Conservation (phyloP, 2,329 filamentous ascomycete species). For the Polychaeton citri region DNA sequence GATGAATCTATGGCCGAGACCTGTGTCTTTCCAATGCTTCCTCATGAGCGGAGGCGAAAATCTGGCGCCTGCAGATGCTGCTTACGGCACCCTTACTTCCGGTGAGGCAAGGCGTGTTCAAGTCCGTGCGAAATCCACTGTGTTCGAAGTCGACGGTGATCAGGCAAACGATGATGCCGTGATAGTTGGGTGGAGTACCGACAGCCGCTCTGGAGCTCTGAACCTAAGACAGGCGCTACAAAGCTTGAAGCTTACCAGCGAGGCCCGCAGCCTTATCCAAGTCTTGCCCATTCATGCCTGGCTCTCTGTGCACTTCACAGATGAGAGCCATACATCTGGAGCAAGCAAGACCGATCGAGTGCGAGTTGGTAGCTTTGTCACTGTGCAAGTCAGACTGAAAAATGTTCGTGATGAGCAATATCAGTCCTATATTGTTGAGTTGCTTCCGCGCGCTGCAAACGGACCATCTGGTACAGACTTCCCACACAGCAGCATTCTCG, state of each 20-base stretch:
- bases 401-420: not conserved
- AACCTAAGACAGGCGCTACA: not conserved
- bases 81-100: not conserved
- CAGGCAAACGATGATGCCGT: not conserved
- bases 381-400: not conserved
- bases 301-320: not conserved
- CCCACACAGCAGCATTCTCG: not conserved
- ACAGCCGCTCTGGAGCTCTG: not conserved
- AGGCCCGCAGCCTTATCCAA: not conserved
- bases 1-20: conserved; percentile 79
- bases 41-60: not conserved
- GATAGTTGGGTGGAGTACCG: not conserved
- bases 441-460: not conserved
- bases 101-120: not conserved
- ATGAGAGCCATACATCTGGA: not conserved
- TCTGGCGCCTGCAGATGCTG: not conserved
- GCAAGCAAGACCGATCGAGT: not conserved
- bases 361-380: not conserved
- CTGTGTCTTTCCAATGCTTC: conserved; percentile 38
- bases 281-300: not conserved
- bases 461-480: not conserved
- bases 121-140: not conserved
- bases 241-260: not conserved
- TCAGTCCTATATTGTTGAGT: not conserved
- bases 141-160: not conserved